These are phyloP conservation scores for Xerocomellus chrysenteron DNA, from an alignment of 768 basidiomycete species.

Conservation along the genomic window DNA sequence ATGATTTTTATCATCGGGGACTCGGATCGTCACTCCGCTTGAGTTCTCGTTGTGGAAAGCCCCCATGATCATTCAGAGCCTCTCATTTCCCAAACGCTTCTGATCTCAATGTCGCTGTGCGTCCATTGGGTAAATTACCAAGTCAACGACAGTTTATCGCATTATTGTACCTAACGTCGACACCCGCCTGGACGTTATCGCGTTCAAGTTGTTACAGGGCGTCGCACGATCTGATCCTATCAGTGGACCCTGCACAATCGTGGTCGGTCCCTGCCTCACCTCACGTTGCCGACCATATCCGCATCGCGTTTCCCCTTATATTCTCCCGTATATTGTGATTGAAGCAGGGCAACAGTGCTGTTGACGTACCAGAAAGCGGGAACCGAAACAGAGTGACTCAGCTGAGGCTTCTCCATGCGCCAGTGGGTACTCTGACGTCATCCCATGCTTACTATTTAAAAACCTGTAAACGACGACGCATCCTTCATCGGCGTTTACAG, in stretches of 20 bases:
- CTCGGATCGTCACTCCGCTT: neutral
- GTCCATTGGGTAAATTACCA: neutral
- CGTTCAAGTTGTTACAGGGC: conserved; percentile 13
- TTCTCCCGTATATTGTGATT: neutral
- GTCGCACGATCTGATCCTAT: conserved; percentile 14
- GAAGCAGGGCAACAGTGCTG: neutral
- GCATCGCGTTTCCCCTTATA: neutral
- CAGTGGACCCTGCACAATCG: conserved; percentile 21
- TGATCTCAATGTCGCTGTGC: neutral
- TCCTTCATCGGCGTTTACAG: neutral
- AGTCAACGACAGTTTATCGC: neutral
- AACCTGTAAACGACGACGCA: neutral
- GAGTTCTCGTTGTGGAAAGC: neutral
- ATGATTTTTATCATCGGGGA: neutral
- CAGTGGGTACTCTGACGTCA: neutral
- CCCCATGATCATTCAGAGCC: neutral
- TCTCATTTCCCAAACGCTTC: neutral
- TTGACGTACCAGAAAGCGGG: conserved; percentile 6
- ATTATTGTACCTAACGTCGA: conserved; percentile 8
- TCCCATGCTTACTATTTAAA: neutral
- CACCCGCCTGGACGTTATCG: neutral
- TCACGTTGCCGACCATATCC: conserved; percentile 2
- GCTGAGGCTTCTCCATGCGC: neutral
- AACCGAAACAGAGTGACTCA: neutral
- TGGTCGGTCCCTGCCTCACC: conserved; percentile 5